Evolutionary conservation across 2,329 filamentous ascomycete species (phyloP).

Genomic region (Zymoseptoria pseudotritici): DNA sequence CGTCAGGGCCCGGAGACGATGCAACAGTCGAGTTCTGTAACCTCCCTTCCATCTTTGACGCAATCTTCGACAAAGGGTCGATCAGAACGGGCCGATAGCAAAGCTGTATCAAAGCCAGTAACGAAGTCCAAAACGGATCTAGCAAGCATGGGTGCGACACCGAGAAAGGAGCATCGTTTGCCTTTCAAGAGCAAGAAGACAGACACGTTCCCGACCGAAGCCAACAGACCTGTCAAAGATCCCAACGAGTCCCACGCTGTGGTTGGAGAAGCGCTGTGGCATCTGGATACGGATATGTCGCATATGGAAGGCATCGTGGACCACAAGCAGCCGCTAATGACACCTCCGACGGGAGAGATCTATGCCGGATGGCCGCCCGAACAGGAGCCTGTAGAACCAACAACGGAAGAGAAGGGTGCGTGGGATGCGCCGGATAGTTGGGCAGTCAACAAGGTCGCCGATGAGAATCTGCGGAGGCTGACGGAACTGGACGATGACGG

Average conservation of each 20-base stretch:
- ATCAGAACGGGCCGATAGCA: conserved; percentile 18
- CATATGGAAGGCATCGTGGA: conserved; percentile 89
- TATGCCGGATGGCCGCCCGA: conserved; percentile 43
- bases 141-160: conserved; percentile 8
- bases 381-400: conserved; percentile 17
- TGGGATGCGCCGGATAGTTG: conserved; percentile 97
- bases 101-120: conserved; percentile 17
- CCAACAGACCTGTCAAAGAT: conserved; percentile 39
- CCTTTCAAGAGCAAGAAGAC: conserved; percentile 48
- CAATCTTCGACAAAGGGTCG: conserved; percentile 17
- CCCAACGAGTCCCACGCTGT: conserved; percentile 27
- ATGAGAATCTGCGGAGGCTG: conserved; percentile 54
- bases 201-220: conserved; percentile 36
- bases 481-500: conserved; percentile 62
- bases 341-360: conserved; percentile 52
- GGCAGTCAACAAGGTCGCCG: conserved; percentile 70
- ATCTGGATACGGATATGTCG: conserved; percentile 77
- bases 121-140: conserved; percentile 14
- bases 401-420: conserved; percentile 38
- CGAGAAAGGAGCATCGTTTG: conserved; percentile 33
- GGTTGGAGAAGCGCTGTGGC: conserved; percentile 50
- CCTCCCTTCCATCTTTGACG: conserved; percentile 32
- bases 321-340: conserved; percentile 53
- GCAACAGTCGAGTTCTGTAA: conserved; percentile 36
- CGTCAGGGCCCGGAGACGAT: conserved; percentile 27